Conservation (phyloP, 1,284 basidiomycete species). For the Peniophora sp. region DNA sequence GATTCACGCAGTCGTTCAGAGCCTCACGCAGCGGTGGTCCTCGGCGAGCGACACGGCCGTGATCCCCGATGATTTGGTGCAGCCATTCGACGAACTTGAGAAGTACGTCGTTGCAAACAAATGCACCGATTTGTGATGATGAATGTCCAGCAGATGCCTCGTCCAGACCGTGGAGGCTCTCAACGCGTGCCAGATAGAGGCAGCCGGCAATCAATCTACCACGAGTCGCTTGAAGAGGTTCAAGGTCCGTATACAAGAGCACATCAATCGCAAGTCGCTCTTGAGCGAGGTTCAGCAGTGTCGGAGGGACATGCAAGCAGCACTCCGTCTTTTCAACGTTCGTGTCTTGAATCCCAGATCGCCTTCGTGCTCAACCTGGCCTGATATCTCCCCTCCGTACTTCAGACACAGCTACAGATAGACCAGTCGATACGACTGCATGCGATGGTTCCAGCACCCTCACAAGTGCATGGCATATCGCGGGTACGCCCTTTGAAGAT, state of each 20-base stretch:
- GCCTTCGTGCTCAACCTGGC: neutral
- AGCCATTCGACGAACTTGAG: neutral
- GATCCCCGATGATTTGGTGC: neutral
- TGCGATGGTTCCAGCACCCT: neutral
- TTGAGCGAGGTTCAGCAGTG: neutral
- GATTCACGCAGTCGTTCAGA: neutral
- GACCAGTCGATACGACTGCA: neutral
- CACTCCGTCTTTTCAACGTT: neutral
- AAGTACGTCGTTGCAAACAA: neutral
- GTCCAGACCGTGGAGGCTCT: neutral
- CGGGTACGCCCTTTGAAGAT: neutral
- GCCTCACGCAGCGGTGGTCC: neutral
- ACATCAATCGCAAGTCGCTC: neutral
- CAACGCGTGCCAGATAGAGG: neutral
- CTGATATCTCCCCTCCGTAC: too few relatives aligned
- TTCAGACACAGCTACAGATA: neutral
- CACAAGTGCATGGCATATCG: neutral
- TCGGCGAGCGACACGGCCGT: neutral
- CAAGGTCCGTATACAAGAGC: neutral
- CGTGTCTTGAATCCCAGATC: neutral
- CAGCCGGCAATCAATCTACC: neutral
- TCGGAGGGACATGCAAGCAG: neutral
- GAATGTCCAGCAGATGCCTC: neutral
- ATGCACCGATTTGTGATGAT: too few relatives aligned
- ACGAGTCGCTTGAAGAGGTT: neutral